Base-by-base conservation (phyloP, 2,329 filamentous ascomycete genomes). In the Alternaria sp. region DNA sequence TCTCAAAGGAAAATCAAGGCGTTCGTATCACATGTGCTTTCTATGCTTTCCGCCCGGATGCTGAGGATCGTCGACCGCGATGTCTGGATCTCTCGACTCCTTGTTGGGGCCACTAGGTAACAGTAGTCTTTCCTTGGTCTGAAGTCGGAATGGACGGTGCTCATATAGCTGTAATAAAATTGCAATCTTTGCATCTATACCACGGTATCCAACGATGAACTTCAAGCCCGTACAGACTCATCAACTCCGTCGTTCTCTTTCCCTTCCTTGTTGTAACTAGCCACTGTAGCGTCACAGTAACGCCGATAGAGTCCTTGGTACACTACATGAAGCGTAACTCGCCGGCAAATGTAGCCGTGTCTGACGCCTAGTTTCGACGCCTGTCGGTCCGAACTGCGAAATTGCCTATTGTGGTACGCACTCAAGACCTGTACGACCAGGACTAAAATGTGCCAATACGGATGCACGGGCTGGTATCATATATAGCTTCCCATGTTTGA, bases 141-240 rank as follows among this genome's bases (percentile, higher is more conserved):
- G 30, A 20, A 23, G 33, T 21, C 20, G 50, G 28, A 45, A 33
- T 26, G 53, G 51, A 23, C n/a, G 30, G 28, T 61, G 43, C 49
- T 25, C 28, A 26, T 61, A 54, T 61, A 61, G 43, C 37, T 61
- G 30, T 45, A 50, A 50, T 26, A 33, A 61, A 61, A 61, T 61
- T 61, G 58, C 41, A 50, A 60, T 23, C 5, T 41, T 53, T 41
- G 49, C 20, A 23, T 53, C 8, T 53, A 25, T 41, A n/a, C 49
- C 11, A 37, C 14, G 4, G 14, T 7, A 12, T n/a, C 9, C 28
- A 37, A 6, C 9, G 37, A 41, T 18, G 20, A n/a, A 37, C 21
- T 10, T 20, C 8, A 25, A n/a, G 45, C 21, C n/a, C n/a, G 45
- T 41, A 41, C n/a, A 47, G 20, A 26, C 23, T 26, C 3, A 9